Percentiles rank a stretch among this genome's conserved stretches.
Evolutionary conservation across 352 stramenopile genomes (phyloP).

Genomic region (Phytopythium montanum): DNA sequence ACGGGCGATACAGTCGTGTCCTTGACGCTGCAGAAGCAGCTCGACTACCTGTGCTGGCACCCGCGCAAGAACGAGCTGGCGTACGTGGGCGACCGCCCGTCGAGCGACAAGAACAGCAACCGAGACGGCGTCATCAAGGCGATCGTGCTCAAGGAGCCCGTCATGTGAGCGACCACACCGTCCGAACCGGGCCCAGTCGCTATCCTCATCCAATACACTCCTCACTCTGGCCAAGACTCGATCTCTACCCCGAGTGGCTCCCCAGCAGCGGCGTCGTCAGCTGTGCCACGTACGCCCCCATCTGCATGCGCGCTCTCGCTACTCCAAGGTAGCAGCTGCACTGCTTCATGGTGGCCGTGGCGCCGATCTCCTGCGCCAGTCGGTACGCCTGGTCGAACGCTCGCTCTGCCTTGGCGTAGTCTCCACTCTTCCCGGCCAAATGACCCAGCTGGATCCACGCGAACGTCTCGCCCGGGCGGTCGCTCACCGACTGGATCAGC

Average conservation of each 20-base stretch:
- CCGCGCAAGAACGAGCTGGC: slow-evolving; percentile 77
- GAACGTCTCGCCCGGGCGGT: slow-evolving; percentile 72
- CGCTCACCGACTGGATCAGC: slow-evolving; percentile 82
- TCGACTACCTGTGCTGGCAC: slow-evolving; percentile 84
- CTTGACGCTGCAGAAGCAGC: slow-evolving; percentile 60
- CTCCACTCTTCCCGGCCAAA: slow-evolving; percentile 46
- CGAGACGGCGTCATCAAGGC: slow-evolving; percentile 84
- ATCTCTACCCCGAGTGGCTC: not conserved
- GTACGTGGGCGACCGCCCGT: slow-evolving; percentile 79
- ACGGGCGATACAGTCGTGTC: slow-evolving; percentile 55
- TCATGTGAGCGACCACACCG: not conserved
- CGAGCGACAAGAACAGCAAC: slow-evolving; percentile 76
- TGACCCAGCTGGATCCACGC: slow-evolving; percentile 86
- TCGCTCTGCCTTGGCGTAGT: slow-evolving; percentile 67
- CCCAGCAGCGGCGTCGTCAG: slow-evolving; percentile 30
- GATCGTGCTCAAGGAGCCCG: slow-evolving; percentile 60
- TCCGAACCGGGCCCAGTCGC: not conserved
- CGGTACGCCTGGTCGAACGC: slow-evolving; percentile 81
- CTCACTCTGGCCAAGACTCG: not conserved
- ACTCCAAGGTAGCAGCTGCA: slow-evolving; percentile 81
- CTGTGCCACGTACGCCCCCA: slow-evolving; percentile 50
- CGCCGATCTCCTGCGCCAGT: slow-evolving; percentile 61
- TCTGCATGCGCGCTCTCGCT: slow-evolving; percentile 61
- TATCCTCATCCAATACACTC: slow-evolving; percentile 2
- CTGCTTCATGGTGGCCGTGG: slow-evolving; percentile 66